These are phyloP conservation scores for Ormosia semicastrata DNA, from an alignment of 306 rosid genomes.

Conservation along the genomic window DNA sequence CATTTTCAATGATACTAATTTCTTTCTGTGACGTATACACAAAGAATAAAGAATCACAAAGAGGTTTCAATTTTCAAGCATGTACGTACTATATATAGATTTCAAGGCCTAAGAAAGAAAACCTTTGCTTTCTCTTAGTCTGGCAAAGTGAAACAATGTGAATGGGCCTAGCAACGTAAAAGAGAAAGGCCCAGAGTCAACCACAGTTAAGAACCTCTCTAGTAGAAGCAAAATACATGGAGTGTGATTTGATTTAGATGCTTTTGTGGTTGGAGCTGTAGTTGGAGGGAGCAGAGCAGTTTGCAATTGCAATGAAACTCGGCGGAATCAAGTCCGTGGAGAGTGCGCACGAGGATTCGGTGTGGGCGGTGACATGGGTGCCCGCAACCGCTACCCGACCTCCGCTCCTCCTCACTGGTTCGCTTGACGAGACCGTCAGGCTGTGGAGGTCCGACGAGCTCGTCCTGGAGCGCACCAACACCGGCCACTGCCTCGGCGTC, in stretches of 20 bases:
- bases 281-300: neutral
- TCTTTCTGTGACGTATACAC: too few relatives aligned
- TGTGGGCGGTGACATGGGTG: constrained; percentile 93
- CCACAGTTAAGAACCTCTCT: neutral
- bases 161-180: neutral
- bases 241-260: too few relatives aligned
- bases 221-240: neutral
- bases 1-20: too few relatives aligned
- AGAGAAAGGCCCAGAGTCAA: constrained; percentile 6
- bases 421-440: constrained; percentile 92
- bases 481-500: constrained; percentile 98
- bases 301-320: constrained; percentile 55
- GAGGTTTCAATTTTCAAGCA: too few relatives aligned
- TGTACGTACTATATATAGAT: too few relatives aligned
- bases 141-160: neutral
- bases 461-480: constrained; percentile 63
- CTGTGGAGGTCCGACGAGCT: constrained; percentile 90
- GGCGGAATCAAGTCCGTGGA: constrained; percentile 86
- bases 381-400: constrained; percentile 76
- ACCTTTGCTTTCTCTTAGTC: too few relatives aligned
- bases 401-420: constrained; percentile 82
- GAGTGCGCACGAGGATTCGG: constrained; percentile 89
- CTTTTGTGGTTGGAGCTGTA: too few relatives aligned
- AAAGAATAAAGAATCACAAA: too few relatives aligned
- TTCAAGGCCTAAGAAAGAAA: too few relatives aligned